phyloP scores from a whole-genome alignment of 345 rosid genomes.

The Populus davidiana region DNA sequence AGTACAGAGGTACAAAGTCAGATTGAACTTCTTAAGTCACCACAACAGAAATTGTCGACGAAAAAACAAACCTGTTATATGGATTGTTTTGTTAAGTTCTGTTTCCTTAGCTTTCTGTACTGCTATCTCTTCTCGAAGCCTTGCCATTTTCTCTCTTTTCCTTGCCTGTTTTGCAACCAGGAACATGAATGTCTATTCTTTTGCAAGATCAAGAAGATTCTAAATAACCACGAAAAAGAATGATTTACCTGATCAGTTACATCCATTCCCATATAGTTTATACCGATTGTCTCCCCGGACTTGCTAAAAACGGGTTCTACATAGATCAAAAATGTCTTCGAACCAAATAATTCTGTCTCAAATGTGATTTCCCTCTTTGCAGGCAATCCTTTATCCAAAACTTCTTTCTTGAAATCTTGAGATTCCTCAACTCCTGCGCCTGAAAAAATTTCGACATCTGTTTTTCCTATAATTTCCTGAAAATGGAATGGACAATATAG shows the following conservation, averaged over 20 bases:
- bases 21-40: constrained; percentile 7
- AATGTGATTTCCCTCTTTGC: constrained; percentile 93
- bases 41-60: background rate
- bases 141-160: constrained; percentile 82
- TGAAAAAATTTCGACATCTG: constrained; percentile 80
- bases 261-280: constrained; percentile 98
- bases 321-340: constrained; percentile 78
- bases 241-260: constrained; percentile 80
- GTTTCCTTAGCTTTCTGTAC: constrained; percentile 96
- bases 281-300: constrained; percentile 78
- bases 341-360: constrained; percentile 77
- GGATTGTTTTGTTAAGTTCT: constrained; percentile 87
- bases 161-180: constrained; percentile 44
- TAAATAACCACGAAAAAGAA: constrained; percentile 3
- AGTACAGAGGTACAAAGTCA: background rate
- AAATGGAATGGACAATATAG: background rate
- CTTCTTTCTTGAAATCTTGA: constrained; percentile 91
- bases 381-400: constrained; percentile 77
- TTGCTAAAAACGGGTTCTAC: constrained; percentile 93
- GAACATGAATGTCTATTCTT: constrained; percentile 15
- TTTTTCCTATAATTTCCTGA: constrained; percentile 89
- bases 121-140: constrained; percentile 91
- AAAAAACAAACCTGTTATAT: constrained; percentile 69
- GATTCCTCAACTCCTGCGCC: constrained; percentile 94
- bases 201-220: background rate